Evolutionary conservation across 2,329 filamentous ascomycete genomes (phyloP), one percentile per base, ranked within the genome.

Genomic region (Scedosporium dehoogii): DNA sequence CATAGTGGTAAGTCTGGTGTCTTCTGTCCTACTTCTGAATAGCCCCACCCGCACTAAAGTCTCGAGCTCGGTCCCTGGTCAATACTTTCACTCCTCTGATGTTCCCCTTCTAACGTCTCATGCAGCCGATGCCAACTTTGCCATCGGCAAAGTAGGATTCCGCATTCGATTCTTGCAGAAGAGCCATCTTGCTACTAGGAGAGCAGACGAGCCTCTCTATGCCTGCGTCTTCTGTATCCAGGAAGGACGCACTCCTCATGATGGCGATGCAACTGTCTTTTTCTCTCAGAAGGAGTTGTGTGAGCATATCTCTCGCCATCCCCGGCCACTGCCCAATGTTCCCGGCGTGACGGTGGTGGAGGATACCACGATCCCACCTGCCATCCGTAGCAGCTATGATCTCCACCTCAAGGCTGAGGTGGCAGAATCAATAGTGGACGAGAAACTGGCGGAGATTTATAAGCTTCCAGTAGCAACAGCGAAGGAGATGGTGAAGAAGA

Each of bases 241-340:
- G 4, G 64, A 73, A 18, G 80, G 80, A 0, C 73, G 69, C n/a
- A 83, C 81, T 0, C 69, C 78, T 2, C 79, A 84, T 58, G 76
- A 80, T 62, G 80, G 79, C 66, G 82, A 85, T 58, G 78, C 82
- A 2, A 85, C 82, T 0, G 79, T 85, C 7, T 85, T 85, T 69
- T 81, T 82, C 68, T 79, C 70, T 56, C 78, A 81, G 58, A 78
- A 76, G 63, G 75, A 81, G 57, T 74, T 85, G 3, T 83, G 84
- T 63, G 70, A 74, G 18, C 82, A 85, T 67, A 70, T 85, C 61
- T 74, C 80, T 3, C 77, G 81, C 3, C 82, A 85, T 65, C 75
- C 81, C 0, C 78, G 80, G 0, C 82, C 82, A 0, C 70, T 85
- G 0, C 82, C 82, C 1, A 65, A 73, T 0, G 74, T 85, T 0